Evolutionary conservation across 345 rosid genomes (phyloP), one percentile per base, ranked within the genome.

Genomic region (Gossypium mustelinum): DNA sequence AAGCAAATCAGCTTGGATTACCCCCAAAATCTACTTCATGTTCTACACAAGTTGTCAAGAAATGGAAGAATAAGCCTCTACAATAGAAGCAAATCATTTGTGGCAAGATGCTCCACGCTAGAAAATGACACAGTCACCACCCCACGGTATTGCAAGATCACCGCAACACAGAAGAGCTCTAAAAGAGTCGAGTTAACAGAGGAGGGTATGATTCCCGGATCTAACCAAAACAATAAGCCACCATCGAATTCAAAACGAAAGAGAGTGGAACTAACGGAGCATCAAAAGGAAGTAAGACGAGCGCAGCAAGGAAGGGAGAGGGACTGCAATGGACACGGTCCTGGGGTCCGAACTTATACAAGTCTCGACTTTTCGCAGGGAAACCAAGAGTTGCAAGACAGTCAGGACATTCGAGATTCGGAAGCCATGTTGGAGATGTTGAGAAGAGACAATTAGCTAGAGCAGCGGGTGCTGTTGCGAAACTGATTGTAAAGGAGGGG

Each of bases 211-310:
- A 1, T 9, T 13, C 63, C 73, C 72, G 59, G 59, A 50, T 24
- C 24, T 22, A 59, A 80, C 64, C 76, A 48, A 9, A 29, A 48
- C 27, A 56, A 76, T 54, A 72, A 70, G 48, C 18, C 9, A 18
- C 62, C 44, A 0, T 54, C 75, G 3, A 61, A 25, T 69, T 65
- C 71, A 9, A 84, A 83, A 75, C 83, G 89, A 57, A 84, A 77
- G 73, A 47, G 76, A 76, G 5, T 68, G 34, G 85, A 81, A 78
- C 84, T 86, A 29, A 86, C 89, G 0, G 89, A 82, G 80, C 89
- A 85, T 81, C 89, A 85, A 56, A 86, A 80, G 67, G 87, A 86
- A 80, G 90, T 85, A 13, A 85, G 87, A 65, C 78, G 84, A 45
- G 87, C 87, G 0, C 90, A 86, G 54, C 88, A 82, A 76, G 89